Evolutionary conservation across 345 rosid species (phyloP).

Genomic region (Citrus medica): DNA sequence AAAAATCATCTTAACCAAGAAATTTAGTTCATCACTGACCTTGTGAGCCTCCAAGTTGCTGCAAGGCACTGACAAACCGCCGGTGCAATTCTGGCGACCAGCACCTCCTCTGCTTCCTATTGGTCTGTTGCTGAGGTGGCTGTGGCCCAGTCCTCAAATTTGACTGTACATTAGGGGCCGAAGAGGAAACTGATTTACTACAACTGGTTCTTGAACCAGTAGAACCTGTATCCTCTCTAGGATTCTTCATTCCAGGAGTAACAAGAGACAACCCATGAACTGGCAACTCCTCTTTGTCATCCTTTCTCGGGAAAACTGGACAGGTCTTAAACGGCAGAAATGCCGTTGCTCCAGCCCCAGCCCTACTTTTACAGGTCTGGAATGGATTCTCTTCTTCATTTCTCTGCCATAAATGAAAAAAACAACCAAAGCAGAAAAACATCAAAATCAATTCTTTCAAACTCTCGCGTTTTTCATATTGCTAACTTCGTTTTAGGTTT

Average conservation of each 20-base stretch:
- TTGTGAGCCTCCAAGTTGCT: constrained; percentile 89
- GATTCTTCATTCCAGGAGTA: constrained; percentile 47
- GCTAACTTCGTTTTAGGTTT: neutral
- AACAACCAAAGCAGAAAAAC: neutral
- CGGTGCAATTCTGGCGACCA: constrained; percentile 96
- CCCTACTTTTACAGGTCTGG: constrained; percentile 30
- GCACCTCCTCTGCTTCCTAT: constrained; percentile 88
- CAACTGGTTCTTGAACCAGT: constrained; percentile 39
- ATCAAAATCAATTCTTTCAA: neutral
- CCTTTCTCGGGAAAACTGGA: constrained; percentile 27
- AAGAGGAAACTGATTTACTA: constrained; percentile 34
- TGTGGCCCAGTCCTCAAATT: constrained; percentile 32
- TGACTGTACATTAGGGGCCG: constrained; percentile 35
- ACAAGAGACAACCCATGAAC: constrained; percentile 48
- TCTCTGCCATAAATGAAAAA: constrained; percentile 32
- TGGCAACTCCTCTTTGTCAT: constrained; percentile 31
- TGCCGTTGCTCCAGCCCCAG: constrained; percentile 27
- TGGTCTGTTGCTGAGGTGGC: constrained; percentile 46
- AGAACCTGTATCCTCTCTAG: constrained; percentile 53
- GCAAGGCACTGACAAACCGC: constrained; percentile 75
- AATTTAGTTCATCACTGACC: constrained; percentile 37
- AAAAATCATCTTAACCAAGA: neutral
- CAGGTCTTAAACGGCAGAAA: constrained; percentile 39
- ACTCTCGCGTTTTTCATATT: neutral
- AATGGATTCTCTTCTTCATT: constrained; percentile 36